phyloP scores from a whole-genome alignment of 2,329 filamentous ascomycete genomes.

The Fusarium pseudograminearum region DNA sequence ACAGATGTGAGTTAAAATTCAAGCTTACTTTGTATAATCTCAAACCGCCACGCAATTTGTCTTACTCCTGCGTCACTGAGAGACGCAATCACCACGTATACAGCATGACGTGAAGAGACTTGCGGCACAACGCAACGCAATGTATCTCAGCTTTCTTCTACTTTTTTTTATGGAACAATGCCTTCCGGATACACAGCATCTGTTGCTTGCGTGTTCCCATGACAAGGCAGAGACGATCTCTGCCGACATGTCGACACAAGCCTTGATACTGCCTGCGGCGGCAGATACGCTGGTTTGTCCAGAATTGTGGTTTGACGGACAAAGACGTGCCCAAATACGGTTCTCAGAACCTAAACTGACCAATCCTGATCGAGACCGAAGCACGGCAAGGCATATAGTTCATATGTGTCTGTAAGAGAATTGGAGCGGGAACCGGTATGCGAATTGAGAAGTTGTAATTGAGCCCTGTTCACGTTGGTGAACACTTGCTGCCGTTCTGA shows the following conservation, averaged over 20 bases:
- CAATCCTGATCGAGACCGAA: slow-evolving; percentile 22
- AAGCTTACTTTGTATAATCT: slow-evolving; percentile 48
- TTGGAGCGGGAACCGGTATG: not conserved
- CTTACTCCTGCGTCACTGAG: slow-evolving; percentile 33
- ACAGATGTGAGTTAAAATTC: slow-evolving; percentile 44
- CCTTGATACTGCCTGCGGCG: slow-evolving; percentile 7
- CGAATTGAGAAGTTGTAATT: slow-evolving; percentile 8
- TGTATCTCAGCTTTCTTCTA: slow-evolving; percentile 17
- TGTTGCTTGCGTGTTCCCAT: slow-evolving; percentile 23
- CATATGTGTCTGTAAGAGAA: not conserved
- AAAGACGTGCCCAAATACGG: slow-evolving; percentile 30
- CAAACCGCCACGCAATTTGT: slow-evolving; percentile 47
- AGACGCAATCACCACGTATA: slow-evolving; percentile 26
- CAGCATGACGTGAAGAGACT: slow-evolving; percentile 3
- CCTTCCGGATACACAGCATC: slow-evolving; percentile 25
- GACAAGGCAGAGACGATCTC: slow-evolving; percentile 16
- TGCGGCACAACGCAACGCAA: slow-evolving; percentile 11
- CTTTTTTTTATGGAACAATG: slow-evolving; percentile 14
- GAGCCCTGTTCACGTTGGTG: slow-evolving; percentile 11
- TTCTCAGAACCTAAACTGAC: slow-evolving; percentile 8
- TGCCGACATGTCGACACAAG: slow-evolving; percentile 9
- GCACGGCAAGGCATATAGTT: slow-evolving; percentile 7
- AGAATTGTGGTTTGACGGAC: slow-evolving; percentile 23
- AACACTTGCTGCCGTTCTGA: slow-evolving; percentile 11
- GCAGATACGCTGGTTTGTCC: not conserved